A percentile compares a stretch with the other conserved stretches of the same genome.
Conservation (phyloP, 169 alveolate species). For the Perkinsus olseni region DNA sequence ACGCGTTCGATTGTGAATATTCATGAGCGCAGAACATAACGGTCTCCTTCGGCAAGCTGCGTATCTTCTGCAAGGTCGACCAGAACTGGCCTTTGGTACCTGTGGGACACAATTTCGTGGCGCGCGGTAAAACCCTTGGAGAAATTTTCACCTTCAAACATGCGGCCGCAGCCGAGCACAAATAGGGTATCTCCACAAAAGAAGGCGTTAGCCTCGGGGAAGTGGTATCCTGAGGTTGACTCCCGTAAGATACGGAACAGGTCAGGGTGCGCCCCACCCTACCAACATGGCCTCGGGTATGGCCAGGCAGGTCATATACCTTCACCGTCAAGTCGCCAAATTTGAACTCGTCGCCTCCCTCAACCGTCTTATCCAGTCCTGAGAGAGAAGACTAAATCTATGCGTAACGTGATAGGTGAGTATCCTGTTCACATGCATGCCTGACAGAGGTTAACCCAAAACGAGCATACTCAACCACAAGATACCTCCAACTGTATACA, state of each 20-base stretch:
- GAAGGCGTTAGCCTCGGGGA: background rate
- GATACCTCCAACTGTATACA: too few relatives aligned
- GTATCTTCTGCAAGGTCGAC: background rate
- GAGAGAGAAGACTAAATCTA: too few relatives aligned
- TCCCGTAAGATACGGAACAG: background rate
- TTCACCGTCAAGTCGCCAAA: background rate
- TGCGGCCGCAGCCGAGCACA: background rate
- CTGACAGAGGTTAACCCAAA: too few relatives aligned
- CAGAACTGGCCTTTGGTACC: background rate
- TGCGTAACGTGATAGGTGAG: too few relatives aligned
- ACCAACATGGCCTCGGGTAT: background rate
- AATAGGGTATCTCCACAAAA: background rate
- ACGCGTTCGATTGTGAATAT: background rate
- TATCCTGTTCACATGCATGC: too few relatives aligned
- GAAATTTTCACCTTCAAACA: background rate
- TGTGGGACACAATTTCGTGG: background rate
- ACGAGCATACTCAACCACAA: too few relatives aligned
- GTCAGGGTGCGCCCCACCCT: background rate
- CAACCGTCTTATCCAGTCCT: background rate
- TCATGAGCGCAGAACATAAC: background rate
- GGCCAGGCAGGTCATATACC: background rate
- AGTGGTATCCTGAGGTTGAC: background rate
- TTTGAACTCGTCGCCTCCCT: background rate
- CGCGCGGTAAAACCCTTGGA: too few relatives aligned
- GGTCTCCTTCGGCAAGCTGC: background rate